Base-by-base conservation (phyloP, 441 rosid species). In the Gossypium davidsonii region DNA sequence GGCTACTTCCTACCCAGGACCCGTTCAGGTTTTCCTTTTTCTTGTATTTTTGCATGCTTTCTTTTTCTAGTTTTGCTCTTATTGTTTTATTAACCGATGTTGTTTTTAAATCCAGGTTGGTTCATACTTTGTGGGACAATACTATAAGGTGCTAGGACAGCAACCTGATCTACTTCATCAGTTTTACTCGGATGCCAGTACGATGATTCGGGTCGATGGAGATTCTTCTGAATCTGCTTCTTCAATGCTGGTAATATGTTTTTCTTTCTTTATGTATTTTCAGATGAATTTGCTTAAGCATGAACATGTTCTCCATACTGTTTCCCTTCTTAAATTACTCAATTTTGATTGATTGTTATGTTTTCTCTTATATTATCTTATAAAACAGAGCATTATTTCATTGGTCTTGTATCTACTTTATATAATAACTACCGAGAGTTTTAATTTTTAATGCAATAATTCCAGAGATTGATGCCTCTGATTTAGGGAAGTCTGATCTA, bases 111-210 rank as follows among this genome's bases (percentile, higher is more conserved):
- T 49, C 48, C 81, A 90, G 95, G 90, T 90, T 71, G 95, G 95
- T 70, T 88, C 95, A 6, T 90, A 90, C 81, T 90, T 90, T 66
- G 89, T 90, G 61, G 90, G 87, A 2, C 95, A 88, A 76, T 90
- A 90, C 80, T 90, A 88, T 75, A 82, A 85, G 80, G 84, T 90
- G 60, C 84, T 90, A 73, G 88, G 84, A 72, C 87, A 88, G 72
- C 88, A 83, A 0, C 91, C 95, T 9, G 89, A 90, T 76, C 83
- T 81, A 63, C 83, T 85, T 70, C 89, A 90, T 72, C 91, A 87
- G 86, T 90, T 88, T 73, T 90, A 90, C 76, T 79, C 85, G 8
- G 92, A 85, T n/a, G 44, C 76, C 44, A 90, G 95, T 80, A 70
- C 76, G 74, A 85, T 85, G 74, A 79, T 90, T 62, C 90, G 92